Evolutionary conservation across 208 protist species (phyloP).

Genomic region (Trypanosoma melophagium): DNA sequence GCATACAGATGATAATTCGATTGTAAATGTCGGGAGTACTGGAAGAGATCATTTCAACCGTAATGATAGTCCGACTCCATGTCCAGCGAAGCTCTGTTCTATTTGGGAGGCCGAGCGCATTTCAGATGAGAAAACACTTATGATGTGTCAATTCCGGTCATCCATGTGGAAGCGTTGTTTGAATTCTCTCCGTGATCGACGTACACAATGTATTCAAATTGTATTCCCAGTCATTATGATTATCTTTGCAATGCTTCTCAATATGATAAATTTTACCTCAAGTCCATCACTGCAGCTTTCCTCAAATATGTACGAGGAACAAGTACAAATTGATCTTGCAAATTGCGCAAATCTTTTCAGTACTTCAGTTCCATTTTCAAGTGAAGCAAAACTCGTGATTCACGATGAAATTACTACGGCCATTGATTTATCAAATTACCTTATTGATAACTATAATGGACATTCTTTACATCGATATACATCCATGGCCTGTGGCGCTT

Average conservation of each 20-base stretch:
- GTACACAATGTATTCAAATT: constrained; percentile 75
- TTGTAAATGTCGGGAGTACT: too few species aligned
- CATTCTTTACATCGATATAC: constrained; percentile 49
- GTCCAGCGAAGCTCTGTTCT: neutral
- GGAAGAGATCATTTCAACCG: neutral
- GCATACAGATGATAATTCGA: too few species aligned
- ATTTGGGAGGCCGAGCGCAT: constrained; percentile 49
- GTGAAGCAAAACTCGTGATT: constrained; percentile 11
- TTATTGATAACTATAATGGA: constrained; percentile 39
- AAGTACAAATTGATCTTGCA: constrained; percentile 32
- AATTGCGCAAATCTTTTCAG: constrained; percentile 34
- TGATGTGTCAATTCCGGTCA: constrained; percentile 54
- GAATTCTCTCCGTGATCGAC: constrained; percentile 57
- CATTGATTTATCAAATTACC: constrained; percentile 32
- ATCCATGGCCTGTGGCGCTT: constrained; percentile 40
- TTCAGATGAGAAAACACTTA: constrained; percentile 11
- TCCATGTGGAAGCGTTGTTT: constrained; percentile 61
- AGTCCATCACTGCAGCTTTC: constrained; percentile 33
- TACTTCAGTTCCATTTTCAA: constrained; percentile 30
- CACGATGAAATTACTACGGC: constrained; percentile 24
- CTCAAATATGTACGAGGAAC: constrained; percentile 30
- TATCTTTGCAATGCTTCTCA: constrained; percentile 72
- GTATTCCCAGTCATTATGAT: constrained; percentile 63
- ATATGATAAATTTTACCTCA: constrained; percentile 43
- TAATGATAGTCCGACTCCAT: neutral